Evolutionary conservation across 768 basidiomycete genomes (phyloP).

Genomic region (Collybia sordida): DNA sequence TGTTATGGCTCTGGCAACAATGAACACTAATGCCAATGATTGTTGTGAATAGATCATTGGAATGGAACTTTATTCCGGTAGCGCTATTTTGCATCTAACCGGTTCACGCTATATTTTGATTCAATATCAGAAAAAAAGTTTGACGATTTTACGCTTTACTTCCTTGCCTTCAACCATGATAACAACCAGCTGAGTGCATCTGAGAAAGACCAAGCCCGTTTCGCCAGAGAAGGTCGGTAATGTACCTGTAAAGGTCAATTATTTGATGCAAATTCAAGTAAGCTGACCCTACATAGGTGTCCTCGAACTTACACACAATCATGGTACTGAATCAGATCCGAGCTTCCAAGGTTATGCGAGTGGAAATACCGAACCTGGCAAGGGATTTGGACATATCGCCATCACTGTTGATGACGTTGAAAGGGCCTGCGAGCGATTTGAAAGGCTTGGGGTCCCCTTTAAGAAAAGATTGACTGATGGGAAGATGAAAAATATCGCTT

Average conservation of each 20-base stretch:
- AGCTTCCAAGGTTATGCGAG: conserved; percentile 79
- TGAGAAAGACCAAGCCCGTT: conserved; percentile 48
- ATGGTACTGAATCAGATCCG: conserved; percentile 82
- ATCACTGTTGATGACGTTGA: conserved; percentile 83
- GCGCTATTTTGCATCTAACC: conserved; percentile 3
- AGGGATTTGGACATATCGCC: conserved; percentile 87
- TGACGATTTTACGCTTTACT: conserved; percentile 75
- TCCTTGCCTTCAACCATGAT: conserved; percentile 77
- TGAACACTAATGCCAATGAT: background rate
- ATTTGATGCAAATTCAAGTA: background rate
- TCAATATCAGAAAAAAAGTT: conserved; percentile 46
- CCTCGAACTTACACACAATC: conserved; percentile 86
- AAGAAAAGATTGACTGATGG: conserved; percentile 88
- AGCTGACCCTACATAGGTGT: conserved; percentile 46
- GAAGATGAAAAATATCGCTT: conserved; percentile 82
- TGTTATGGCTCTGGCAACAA: background rate
- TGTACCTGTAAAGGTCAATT: background rate
- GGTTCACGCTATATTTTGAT: conserved; percentile 2
- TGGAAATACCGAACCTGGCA: conserved; percentile 84
- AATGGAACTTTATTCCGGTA: conserved; percentile 72
- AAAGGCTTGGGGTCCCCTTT: conserved; percentile 76
- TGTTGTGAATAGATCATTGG: conserved; percentile 66
- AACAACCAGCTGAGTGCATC: conserved; percentile 48
- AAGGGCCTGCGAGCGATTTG: conserved; percentile 81
- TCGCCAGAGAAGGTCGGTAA: conserved; percentile 64